Percentiles rank a stretch among this genome's conserved stretches.
Conservation (phyloP, 139 green algal genomes). For the Coelastrella sp. region DNA sequence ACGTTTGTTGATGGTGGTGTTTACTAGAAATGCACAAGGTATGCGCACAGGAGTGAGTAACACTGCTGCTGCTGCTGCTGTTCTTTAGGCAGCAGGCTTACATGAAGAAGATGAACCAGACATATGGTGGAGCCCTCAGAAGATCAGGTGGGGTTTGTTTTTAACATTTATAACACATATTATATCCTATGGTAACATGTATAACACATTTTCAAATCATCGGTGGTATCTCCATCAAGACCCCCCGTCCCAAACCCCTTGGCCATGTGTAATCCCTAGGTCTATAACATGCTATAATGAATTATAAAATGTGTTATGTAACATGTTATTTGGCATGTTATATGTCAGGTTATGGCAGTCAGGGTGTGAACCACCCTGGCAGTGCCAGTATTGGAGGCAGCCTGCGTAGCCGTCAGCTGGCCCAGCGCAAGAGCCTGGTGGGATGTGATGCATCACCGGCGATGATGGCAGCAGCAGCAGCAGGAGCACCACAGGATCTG, state of each 20-base stretch:
- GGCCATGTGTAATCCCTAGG: too few relatives aligned
- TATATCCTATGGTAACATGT: background rate
- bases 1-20: too few relatives aligned
- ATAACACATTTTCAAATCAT: background rate
- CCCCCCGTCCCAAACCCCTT: too few relatives aligned
- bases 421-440: background rate
- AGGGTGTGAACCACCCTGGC: background rate
- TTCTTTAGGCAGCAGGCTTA: background rate
- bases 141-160: background rate
- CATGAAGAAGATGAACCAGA: background rate
- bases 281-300: too few relatives aligned
- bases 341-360: background rate
- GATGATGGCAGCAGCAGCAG: background rate
- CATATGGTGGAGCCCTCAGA: background rate
- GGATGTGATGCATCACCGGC: background rate
- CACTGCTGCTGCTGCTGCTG: background rate
- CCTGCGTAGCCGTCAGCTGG: background rate
- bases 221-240: too few relatives aligned
- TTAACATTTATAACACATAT: background rate
- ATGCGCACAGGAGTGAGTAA: too few relatives aligned
- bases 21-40: too few relatives aligned
- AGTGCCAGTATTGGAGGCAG: background rate
- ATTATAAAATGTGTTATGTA: too few relatives aligned
- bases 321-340: too few relatives aligned
- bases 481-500: background rate